phyloP scores from a whole-genome alignment of 176 grass and related monocot species.

The Dactylis glomerata region DNA sequence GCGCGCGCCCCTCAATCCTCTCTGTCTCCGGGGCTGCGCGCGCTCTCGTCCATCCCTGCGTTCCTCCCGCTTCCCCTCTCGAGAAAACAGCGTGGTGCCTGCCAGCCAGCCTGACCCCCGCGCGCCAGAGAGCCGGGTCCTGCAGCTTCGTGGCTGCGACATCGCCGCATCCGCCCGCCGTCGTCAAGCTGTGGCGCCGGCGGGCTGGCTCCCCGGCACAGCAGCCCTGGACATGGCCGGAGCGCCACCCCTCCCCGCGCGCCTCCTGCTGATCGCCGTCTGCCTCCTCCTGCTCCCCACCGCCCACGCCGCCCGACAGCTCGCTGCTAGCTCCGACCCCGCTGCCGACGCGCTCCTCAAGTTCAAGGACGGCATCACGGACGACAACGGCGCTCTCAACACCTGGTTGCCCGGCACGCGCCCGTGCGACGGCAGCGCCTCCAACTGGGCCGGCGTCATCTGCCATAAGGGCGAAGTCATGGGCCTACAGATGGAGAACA shows the following conservation, averaged over 20 bases:
- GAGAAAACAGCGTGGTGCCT: slow-evolving; percentile 1
- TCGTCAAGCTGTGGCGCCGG: slow-evolving; percentile 60
- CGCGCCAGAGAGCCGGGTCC: not conserved
- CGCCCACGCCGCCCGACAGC: slow-evolving; percentile 26
- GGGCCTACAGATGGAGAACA: slow-evolving; percentile 77
- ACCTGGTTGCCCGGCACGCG: slow-evolving; percentile 49
- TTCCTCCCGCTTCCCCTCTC: slow-evolving; percentile 4
- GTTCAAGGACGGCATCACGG: slow-evolving; percentile 51
- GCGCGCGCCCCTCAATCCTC: slow-evolving; percentile 34
- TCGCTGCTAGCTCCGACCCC: not conserved
- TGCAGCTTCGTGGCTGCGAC: slow-evolving; percentile 5
- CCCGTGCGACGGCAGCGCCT: slow-evolving; percentile 39
- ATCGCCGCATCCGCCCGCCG: slow-evolving; percentile 32
- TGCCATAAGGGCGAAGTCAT: slow-evolving; percentile 49
- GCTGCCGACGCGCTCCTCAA: slow-evolving; percentile 55
- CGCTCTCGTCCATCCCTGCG: slow-evolving; percentile 4
- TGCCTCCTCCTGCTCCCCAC: not conserved
- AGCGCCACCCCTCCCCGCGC: not conserved
- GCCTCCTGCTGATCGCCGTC: not conserved
- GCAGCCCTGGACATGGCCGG: slow-evolving; percentile 34
- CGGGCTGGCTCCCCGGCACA: slow-evolving; percentile 36
- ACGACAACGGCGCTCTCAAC: slow-evolving; percentile 23
- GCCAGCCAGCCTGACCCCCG: not conserved
- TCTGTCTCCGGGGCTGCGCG: slow-evolving; percentile 6
- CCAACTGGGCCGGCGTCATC: slow-evolving; percentile 63